Evolutionary conservation across 768 basidiomycete genomes (phyloP).

Genomic region (Pleurotus citrinopileatus): DNA sequence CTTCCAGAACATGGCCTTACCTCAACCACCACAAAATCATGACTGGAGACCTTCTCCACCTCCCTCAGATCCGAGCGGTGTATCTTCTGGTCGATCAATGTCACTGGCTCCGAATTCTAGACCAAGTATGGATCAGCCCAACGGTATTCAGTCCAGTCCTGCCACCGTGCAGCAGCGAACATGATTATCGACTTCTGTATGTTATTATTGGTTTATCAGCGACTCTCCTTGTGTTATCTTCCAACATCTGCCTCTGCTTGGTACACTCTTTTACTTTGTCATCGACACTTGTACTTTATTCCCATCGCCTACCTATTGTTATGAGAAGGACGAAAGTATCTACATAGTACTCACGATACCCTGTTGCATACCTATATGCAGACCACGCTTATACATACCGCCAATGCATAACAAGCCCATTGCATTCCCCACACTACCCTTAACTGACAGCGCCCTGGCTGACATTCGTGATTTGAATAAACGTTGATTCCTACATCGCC

Average conservation of each 20-base stretch:
- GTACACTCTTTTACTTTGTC: conserved; percentile 24
- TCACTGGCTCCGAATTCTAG: conserved; percentile 46
- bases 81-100: conserved; percentile 43
- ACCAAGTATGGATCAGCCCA: conserved; percentile 40
- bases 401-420: not conserved
- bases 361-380: conserved; percentile 30
- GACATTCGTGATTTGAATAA: no score
- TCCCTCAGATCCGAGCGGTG: conserved; percentile 32
- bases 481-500: no score
- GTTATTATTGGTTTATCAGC: conserved; percentile 10
- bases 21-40: conserved; percentile 25
- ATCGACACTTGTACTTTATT: conserved; percentile 62
- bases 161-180: conserved; percentile 49
- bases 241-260: conserved; percentile 22
- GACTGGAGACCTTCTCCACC: conserved; percentile 46
- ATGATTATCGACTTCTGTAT: conserved; percentile 30
- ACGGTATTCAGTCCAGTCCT: conserved; percentile 36
- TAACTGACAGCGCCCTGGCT: not conserved
- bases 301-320: conserved; percentile 37
- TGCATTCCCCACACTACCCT: not conserved
- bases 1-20: conserved; percentile 15
- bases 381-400: conserved; percentile 2
- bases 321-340: conserved; percentile 57
- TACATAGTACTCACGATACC: conserved; percentile 62
- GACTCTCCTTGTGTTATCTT: conserved; percentile 23